These are phyloP conservation scores for Geotrichum candidum DNA, from an alignment of 1,139 yeast genomes.

Conservation along the genomic window DNA sequence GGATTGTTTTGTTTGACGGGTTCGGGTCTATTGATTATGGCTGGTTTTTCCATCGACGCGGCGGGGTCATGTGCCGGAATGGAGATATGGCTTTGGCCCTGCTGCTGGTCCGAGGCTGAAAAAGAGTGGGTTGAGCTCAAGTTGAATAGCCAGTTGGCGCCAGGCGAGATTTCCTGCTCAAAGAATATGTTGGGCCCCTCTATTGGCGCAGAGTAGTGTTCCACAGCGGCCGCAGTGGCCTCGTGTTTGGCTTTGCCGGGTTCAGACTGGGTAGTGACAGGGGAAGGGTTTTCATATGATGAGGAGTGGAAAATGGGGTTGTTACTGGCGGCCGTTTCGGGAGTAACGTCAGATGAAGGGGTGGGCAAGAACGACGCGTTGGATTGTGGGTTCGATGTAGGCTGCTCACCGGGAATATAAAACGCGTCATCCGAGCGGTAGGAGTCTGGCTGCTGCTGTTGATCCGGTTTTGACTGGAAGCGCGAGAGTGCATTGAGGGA, in stretches of 20 bases:
- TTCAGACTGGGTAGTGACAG: neutral
- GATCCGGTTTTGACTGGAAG: slow-evolving; percentile 3
- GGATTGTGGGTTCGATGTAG: neutral
- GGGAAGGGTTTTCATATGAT: neutral
- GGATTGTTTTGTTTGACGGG: neutral
- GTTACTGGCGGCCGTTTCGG: neutral
- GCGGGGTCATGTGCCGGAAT: neutral
- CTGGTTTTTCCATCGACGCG: slow-evolving; percentile 1
- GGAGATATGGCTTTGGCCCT: neutral
- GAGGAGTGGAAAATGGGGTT: neutral
- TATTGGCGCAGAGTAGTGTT: neutral
- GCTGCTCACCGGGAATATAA: slow-evolving; percentile 1
- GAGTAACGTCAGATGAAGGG: neutral
- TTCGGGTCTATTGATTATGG: neutral
- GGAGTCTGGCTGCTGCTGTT: neutral
- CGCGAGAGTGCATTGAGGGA: slow-evolving; percentile 5
- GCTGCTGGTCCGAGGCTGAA: slow-evolving; percentile 3
- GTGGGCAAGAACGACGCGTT: slow-evolving; percentile 1
- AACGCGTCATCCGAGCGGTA: neutral
- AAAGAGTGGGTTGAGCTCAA: neutral
- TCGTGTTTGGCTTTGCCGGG: neutral
- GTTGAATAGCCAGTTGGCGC: slow-evolving; percentile 5
- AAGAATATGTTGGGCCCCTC: slow-evolving; percentile 3
- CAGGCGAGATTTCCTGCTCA: slow-evolving; percentile 7
- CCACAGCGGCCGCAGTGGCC: neutral